Evolutionary conservation across 208 protist genomes (phyloP).

Genomic region (Acanthamoeba triangularis): DNA sequence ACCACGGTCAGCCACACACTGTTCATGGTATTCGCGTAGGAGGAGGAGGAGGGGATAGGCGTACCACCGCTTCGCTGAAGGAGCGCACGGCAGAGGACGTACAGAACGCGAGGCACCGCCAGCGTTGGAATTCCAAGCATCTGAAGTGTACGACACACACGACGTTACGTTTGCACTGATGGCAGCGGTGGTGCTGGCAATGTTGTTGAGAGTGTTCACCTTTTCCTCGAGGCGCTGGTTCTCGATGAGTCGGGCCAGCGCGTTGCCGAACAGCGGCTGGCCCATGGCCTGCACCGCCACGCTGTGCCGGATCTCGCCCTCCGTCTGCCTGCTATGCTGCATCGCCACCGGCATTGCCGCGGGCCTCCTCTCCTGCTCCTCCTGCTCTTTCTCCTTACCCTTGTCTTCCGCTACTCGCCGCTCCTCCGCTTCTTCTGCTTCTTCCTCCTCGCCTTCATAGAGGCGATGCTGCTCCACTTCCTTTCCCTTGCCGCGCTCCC

Average conservation of each 20-base stretch:
- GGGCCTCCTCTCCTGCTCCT: not conserved
- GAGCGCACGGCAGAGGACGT: constrained; percentile 35
- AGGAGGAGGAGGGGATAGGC: not conserved
- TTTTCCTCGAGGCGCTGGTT: constrained; percentile 4
- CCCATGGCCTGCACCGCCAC: not conserved
- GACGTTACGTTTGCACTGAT: too few relatives aligned
- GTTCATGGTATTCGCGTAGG: not conserved
- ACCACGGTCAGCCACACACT: not conserved
- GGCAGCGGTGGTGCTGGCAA: not conserved
- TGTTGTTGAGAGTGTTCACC: not conserved
- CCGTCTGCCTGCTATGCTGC: too few relatives aligned
- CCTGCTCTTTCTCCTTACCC: not conserved
- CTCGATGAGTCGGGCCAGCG: constrained; percentile 16
- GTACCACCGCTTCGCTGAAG: not conserved
- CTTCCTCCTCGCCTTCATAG: not conserved
- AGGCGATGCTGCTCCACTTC: not conserved
- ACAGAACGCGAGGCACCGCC: not conserved
- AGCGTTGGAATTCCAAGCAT: not conserved
- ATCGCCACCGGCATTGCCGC: too few relatives aligned
- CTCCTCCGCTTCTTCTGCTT: not conserved
- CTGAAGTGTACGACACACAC: not conserved
- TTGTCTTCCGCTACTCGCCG: not conserved
- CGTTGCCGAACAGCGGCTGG: not conserved
- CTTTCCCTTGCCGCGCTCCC: not conserved
- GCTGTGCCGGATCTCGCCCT: not conserved